A percentile compares a stretch with the other conserved stretches of the same genome.
Conservation (phyloP, 306 rosid genomes). For the Trifolium subterraneum region DNA sequence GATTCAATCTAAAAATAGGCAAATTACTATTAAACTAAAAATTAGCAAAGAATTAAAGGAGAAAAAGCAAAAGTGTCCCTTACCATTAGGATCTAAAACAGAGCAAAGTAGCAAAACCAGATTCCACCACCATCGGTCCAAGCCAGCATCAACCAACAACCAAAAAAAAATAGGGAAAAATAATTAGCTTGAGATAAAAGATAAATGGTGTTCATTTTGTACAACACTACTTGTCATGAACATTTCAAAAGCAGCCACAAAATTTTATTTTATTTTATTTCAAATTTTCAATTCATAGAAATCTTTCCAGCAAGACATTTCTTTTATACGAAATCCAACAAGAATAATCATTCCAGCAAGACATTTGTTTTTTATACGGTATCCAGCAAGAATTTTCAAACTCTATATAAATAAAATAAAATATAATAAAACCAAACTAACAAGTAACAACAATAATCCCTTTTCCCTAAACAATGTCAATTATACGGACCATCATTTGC, state of each 20-base stretch:
- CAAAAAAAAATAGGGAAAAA: not conserved
- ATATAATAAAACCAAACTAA: not conserved
- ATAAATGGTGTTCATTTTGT: not conserved
- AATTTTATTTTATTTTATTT: not conserved
- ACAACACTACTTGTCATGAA: not conserved
- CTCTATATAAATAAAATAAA: not conserved
- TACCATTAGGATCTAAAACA: conserved; percentile 96
- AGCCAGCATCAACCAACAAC: conserved; percentile 32
- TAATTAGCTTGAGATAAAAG: conserved; percentile 14
- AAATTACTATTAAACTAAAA: conserved; percentile 5
- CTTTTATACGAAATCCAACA: not conserved
- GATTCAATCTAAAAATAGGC: not conserved
- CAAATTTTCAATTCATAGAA: not conserved
- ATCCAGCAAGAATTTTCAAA: not conserved
- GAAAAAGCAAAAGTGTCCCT: conserved; percentile 19
- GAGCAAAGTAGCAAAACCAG: conserved; percentile 29
- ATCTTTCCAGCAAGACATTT: not conserved
- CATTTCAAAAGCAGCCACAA: not conserved
- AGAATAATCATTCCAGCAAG: not conserved
- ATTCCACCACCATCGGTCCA: conserved; percentile 47
- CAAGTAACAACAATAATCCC: too few relatives aligned
- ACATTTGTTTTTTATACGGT: not conserved
- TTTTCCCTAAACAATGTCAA: not conserved
- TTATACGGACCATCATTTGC: too few relatives aligned
- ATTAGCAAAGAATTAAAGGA: not conserved